Evolutionary conservation across 148 eudicot species (phyloP).

Genomic region (Fagopyrum tataricum): DNA sequence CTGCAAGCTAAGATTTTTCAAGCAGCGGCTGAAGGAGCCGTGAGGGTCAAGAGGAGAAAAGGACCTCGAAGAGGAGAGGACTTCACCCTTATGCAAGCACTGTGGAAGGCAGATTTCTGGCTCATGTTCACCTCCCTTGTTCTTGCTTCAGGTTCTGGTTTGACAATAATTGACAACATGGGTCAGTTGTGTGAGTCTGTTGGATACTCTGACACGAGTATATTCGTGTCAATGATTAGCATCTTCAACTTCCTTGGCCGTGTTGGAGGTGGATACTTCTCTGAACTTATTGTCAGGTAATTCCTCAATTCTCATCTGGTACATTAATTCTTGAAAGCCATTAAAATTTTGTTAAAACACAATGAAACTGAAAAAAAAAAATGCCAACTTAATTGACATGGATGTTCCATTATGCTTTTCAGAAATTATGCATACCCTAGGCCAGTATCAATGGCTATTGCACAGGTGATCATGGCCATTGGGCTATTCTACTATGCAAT

Average conservation of each 20-base stretch:
- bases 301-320: neutral
- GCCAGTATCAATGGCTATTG: constrained; percentile 45
- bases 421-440: constrained; percentile 55
- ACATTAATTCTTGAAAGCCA: no score
- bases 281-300: constrained; percentile 52
- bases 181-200: constrained; percentile 58
- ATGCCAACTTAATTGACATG: neutral
- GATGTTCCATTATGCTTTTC: neutral
- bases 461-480: constrained; percentile 42
- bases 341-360: no score
- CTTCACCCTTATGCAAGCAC: constrained; percentile 41
- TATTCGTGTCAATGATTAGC: constrained; percentile 62
- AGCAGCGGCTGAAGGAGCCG: constrained; percentile 63
- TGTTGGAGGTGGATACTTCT: constrained; percentile 65
- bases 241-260: constrained; percentile 67
- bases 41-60: constrained; percentile 40
- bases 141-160: constrained; percentile 43
- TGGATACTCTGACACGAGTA: constrained; percentile 28
- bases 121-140: constrained; percentile 34
- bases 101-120: constrained; percentile 39
- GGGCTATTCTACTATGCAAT: constrained; percentile 49
- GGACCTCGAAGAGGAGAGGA: constrained; percentile 48
- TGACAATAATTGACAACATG: constrained; percentile 53
- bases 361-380: no score
- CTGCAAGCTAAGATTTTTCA: constrained; percentile 47